Base-by-base conservation (phyloP, 148 eudicot genomes). In the Vaccinium darrowii region DNA sequence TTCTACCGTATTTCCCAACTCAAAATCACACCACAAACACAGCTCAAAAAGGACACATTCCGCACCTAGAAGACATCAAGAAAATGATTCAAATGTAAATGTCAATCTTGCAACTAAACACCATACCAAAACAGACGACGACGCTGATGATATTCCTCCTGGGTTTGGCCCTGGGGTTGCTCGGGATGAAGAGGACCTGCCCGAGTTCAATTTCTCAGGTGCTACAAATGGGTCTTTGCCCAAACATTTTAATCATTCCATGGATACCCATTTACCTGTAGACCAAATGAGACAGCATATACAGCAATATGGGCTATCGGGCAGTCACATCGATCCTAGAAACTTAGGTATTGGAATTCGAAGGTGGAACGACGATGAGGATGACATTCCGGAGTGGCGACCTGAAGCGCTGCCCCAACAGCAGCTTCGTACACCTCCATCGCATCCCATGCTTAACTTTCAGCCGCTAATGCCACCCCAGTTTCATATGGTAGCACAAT, bases 151-250 rank as follows among this genome's bases (percentile, higher is more conserved):
- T 82, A 93, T 89, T 36, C 98, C 98, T 60, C 98, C 98, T 1
- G 99, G 99, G 74, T 95, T 95, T 85, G 99, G 96, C 73, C 98
- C 95, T 2, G 47, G 47, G 47, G 47, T 43, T 43, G 89, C 86
- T 27, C 90, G 92, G 84, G 99, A 97, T 7, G 99, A 94, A 49
- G 99, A 97, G 86, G 99, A 97, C 86, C 86, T 97, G 62, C 99
- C 98, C 0, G 99, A 97, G 81, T 97, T 97, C 75, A 95, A 88
- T 23, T 97, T 95, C 81, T 88, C 96, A 0, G 92, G 92, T 11
- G 81, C 89, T 13, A 16, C 87, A 3, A 89, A 87, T 63, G 86
- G 79, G 10, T 63, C 90, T 0, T 18, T 58, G 19, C 79, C 87
- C 8, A 67, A 84, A 36, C 5, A n/a, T 12, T 23, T 91, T 47